phyloP scores from a whole-genome alignment of 2,329 filamentous ascomycete species.

The Ophiocordyceps camponoti-floridani region DNA sequence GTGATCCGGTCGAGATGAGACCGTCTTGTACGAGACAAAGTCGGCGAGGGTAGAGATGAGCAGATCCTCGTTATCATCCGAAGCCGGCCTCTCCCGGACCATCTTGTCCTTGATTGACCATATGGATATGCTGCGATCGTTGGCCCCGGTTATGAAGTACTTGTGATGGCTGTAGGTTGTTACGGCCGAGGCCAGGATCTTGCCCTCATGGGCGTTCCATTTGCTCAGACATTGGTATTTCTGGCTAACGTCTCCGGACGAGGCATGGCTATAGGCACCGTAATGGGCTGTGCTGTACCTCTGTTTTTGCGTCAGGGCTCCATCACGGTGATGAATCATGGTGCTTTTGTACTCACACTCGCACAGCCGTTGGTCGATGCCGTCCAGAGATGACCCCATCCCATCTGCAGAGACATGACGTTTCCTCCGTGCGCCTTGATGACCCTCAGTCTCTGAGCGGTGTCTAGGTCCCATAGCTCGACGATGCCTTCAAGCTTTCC shows the following conservation, averaged over 20 bases:
- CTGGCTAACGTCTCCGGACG: constrained; percentile 43
- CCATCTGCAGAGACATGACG: constrained; percentile 72
- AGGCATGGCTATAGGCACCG: constrained; percentile 31
- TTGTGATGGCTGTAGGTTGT: constrained; percentile 51
- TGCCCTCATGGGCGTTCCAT: constrained; percentile 72
- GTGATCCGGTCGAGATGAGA: constrained; percentile 74
- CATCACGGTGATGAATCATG: not conserved
- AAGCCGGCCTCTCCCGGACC: constrained; percentile 14
- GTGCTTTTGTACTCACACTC: constrained; percentile 40
- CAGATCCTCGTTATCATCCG: constrained; percentile 26
- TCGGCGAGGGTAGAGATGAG: constrained; percentile 59
- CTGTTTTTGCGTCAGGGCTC: constrained; percentile 14
- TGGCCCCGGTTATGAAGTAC: constrained; percentile 90
- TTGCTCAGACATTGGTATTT: constrained; percentile 65
- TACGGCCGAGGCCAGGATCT: constrained; percentile 70
- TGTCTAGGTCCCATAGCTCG: constrained; percentile 94
- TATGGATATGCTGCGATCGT: constrained; percentile 74
- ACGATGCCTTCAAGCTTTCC: constrained; percentile 77
- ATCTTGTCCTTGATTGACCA: constrained; percentile 51
- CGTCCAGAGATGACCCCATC: constrained; percentile 71
- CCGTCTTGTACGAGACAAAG: constrained; percentile 81
- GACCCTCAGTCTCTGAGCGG: constrained; percentile 71
- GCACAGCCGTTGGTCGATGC: constrained; percentile 79
- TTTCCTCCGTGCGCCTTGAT: constrained; percentile 69
- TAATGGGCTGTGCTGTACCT: constrained; percentile 52